Evolutionary conservation across 805 yeast genomes (phyloP).

Genomic region (Saturnispora sanitii): DNA sequence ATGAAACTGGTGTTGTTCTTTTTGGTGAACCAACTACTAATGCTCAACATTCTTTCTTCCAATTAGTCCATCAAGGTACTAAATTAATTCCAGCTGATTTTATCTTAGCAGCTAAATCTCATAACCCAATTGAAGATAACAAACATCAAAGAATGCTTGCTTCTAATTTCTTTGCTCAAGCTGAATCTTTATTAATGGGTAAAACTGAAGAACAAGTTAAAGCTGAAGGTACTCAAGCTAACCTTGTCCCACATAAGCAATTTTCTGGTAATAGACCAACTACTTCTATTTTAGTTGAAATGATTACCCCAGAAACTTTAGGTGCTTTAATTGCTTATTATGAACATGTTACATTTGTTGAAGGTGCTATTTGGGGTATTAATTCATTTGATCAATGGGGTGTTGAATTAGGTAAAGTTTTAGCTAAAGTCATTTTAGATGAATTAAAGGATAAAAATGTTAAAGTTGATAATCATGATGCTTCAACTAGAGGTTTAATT

Average conservation of each 20-base stretch:
- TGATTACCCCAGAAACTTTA: conserved; percentile 91
- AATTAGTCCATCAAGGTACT: conserved; percentile 97
- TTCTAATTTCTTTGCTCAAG: conserved; percentile 97
- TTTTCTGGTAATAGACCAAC: conserved; percentile 99
- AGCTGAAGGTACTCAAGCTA: conserved; percentile 77
- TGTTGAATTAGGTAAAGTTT: conserved; percentile 95
- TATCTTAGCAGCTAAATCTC: conserved; percentile 93
- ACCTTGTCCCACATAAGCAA: conserved; percentile 86
- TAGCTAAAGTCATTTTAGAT: conserved; percentile 90
- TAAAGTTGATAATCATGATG: conserved; percentile 65
- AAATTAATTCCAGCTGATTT: conserved; percentile 95
- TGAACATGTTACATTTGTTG: conserved; percentile 94
- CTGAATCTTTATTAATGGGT: conserved; percentile 96
- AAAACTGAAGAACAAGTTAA: conserved; percentile 76
- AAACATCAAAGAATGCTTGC: conserved; percentile 97
- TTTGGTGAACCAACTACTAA: conserved; percentile 99
- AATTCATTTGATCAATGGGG: conserved; percentile 99
- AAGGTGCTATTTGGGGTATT: conserved; percentile 99
- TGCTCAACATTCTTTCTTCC: conserved; percentile 99
- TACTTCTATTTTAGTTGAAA: conserved; percentile 89
- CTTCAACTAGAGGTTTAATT: conserved; percentile 84
- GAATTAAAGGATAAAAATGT: conserved; percentile 60
- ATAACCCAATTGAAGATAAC: conserved; percentile 91
- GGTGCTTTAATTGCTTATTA: conserved; percentile 97
- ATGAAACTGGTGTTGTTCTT: conserved; percentile 90